These are phyloP conservation scores for Pestalotiopsis sp. DNA, from an alignment of 2,329 filamentous ascomycete genomes.

Conservation along the genomic window DNA sequence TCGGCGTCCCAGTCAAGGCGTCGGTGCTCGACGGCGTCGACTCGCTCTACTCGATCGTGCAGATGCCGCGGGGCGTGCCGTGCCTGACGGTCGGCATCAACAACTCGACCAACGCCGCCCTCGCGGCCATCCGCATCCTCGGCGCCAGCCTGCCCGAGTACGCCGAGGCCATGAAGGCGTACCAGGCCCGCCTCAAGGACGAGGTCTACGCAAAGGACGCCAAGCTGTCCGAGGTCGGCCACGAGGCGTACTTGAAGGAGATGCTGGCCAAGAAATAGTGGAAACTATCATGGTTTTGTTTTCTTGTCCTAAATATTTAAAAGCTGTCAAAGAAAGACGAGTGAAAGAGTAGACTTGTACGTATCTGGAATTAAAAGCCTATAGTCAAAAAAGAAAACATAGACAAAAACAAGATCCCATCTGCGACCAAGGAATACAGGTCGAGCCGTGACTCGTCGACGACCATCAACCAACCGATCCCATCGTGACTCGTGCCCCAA, in stretches of 20 bases:
- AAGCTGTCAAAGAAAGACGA: too few relatives aligned
- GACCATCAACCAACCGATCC: too few relatives aligned
- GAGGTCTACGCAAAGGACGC: slow-evolving; percentile 67
- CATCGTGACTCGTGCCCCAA: too few relatives aligned
- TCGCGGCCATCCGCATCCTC: slow-evolving; percentile 71
- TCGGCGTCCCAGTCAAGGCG: slow-evolving; percentile 77
- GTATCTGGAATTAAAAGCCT: too few relatives aligned
- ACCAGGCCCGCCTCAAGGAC: slow-evolving; percentile 63
- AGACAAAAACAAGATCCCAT: too few relatives aligned
- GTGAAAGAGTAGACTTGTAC: too few relatives aligned
- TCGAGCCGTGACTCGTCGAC: too few relatives aligned
- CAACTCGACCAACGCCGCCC: slow-evolving; percentile 76
- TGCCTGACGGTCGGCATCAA: slow-evolving; percentile 79
- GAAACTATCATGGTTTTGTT: slow-evolving; percentile 16
- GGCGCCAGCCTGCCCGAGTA: slow-evolving; percentile 60
- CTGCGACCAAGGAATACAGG: too few relatives aligned
- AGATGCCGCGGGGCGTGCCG: slow-evolving; percentile 76
- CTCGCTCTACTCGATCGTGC: slow-evolving; percentile 72
- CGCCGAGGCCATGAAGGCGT: slow-evolving; percentile 59
- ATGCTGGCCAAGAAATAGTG: slow-evolving; percentile 25
- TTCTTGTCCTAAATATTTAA: neutral
- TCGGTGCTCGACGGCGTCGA: slow-evolving; percentile 74
- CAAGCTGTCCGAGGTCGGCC: slow-evolving; percentile 58
- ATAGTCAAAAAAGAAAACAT: too few relatives aligned
- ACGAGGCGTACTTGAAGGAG: slow-evolving; percentile 53